Conservation (phyloP, 768 basidiomycete species). For the Podaxis sp. region DNA sequence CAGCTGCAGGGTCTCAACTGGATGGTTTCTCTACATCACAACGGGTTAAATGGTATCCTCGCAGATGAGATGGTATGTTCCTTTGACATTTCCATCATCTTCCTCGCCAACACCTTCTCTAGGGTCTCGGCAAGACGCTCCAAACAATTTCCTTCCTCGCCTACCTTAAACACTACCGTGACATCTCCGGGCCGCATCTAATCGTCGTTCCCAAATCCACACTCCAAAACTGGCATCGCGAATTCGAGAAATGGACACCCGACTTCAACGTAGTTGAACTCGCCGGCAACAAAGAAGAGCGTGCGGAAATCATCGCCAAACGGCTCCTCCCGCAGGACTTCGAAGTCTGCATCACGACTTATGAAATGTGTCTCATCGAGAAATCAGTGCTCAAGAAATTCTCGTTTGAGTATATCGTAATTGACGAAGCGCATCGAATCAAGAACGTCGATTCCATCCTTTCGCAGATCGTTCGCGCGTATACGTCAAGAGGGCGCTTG, state of each 20-base stretch:
- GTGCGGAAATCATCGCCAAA: constrained; percentile 75
- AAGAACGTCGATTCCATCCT: constrained; percentile 98
- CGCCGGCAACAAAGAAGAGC: constrained; percentile 88
- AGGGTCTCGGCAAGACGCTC: constrained; percentile 97
- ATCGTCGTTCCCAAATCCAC: constrained; percentile 99
- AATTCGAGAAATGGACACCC: constrained; percentile 89
- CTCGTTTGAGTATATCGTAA: constrained; percentile 96
- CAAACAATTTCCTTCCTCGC: constrained; percentile 98
- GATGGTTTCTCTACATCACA: constrained; percentile 96
- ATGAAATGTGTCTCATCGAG: constrained; percentile 96
- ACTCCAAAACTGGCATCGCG: constrained; percentile 94
- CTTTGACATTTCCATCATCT: constrained; percentile 8
- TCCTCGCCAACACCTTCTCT: not conserved
- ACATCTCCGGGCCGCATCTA: constrained; percentile 81
- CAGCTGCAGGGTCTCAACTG: constrained; percentile 96
- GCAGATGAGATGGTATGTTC: constrained; percentile 88
- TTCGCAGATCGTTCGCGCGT: constrained; percentile 90
- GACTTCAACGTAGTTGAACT: constrained; percentile 81
- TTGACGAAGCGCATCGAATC: constrained; percentile 99
- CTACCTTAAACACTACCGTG: constrained; percentile 85
- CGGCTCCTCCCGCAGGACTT: constrained; percentile 86
- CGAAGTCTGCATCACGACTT: constrained; percentile 93
- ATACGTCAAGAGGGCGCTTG: constrained; percentile 84
- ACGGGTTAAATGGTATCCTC: constrained; percentile 94
- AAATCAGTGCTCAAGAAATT: constrained; percentile 92